Evolutionary conservation across 2,329 filamentous ascomycete genomes (phyloP).

Genomic region (Fusarium mexicanum): DNA sequence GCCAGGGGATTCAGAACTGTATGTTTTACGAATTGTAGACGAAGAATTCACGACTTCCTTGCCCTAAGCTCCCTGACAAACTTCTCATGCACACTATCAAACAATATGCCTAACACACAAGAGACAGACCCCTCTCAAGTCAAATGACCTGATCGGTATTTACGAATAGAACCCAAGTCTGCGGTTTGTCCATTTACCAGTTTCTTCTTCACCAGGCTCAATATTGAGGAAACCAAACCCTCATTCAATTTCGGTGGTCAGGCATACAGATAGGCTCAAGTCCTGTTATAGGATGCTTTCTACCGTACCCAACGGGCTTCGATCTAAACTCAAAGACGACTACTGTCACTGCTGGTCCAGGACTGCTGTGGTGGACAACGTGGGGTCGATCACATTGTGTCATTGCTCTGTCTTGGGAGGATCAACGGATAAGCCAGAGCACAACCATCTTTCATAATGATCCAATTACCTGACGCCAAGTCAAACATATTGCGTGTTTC

Average conservation of each 20-base stretch:
- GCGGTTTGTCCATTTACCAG: neutral
- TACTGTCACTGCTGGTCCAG: neutral
- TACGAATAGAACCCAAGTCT: neutral
- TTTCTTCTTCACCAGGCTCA: neutral
- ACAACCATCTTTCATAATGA: neutral
- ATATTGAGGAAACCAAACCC: neutral
- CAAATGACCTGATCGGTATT: neutral
- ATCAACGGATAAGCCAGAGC: neutral
- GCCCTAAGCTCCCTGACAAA: neutral
- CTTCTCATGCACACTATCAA: neutral
- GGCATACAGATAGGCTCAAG: neutral
- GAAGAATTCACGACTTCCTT: neutral
- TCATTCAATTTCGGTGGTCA: neutral
- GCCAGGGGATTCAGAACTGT: neutral
- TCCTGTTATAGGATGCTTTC: neutral
- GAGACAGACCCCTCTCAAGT: neutral
- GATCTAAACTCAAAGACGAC: neutral
- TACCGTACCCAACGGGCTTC: neutral
- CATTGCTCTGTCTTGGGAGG: neutral
- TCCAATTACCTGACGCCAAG: conserved; percentile 1
- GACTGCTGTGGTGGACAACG: neutral
- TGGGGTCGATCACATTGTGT: neutral
- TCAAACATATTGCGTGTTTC: neutral
- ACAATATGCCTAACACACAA: neutral
- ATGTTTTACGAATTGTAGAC: conserved; percentile 4